phyloP scores from a whole-genome alignment of 306 rosid species.

The Carpinus viminea region DNA sequence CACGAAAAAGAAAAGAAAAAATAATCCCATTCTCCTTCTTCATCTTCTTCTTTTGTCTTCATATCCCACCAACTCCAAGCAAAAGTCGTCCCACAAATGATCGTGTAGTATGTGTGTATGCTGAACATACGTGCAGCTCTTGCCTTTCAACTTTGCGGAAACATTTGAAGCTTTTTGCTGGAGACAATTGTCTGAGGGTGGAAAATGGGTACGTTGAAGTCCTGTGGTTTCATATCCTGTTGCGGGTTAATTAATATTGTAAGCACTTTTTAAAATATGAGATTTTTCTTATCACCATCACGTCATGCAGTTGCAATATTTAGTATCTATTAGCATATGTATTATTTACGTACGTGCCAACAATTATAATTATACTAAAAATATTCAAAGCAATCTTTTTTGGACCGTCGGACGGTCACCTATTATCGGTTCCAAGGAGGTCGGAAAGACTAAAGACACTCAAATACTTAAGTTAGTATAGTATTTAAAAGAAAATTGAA shows the following conservation, averaged over 20 bases:
- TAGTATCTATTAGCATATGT: background rate
- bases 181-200: background rate
- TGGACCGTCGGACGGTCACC: no score
- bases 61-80: background rate
- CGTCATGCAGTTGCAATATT: slow-evolving; percentile 10
- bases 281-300: background rate
- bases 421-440: no score
- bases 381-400: no score
- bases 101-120: background rate
- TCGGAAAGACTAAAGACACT: no score
- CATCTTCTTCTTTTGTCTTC: background rate
- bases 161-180: background rate
- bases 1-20: no score
- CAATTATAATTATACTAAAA: no score
- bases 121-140: background rate
- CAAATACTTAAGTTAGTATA: no score
- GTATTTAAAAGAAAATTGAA: no score
- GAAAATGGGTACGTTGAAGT: background rate
- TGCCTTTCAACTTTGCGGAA: background rate
- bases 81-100: background rate
- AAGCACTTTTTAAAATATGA: background rate
- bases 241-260: no score
- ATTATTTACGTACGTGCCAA: background rate
- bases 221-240: background rate
- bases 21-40: no score